phyloP scores from a whole-genome alignment of 2,329 filamentous ascomycete species.

The Diaporthe eres region DNA sequence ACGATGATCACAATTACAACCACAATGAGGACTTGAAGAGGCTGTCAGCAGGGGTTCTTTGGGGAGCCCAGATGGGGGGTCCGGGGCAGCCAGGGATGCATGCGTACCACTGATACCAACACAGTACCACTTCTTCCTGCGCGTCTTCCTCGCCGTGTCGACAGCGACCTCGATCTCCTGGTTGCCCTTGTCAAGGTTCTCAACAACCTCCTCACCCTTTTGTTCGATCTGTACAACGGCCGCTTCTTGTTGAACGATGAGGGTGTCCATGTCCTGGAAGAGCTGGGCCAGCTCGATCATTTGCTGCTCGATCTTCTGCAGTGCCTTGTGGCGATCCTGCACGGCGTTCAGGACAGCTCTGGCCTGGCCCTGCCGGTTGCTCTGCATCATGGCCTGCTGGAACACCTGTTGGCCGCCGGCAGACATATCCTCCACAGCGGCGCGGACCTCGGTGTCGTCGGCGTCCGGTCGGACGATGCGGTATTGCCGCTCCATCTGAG shows the following conservation, averaged over 20 bases:
- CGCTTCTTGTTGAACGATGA: slow-evolving; percentile 89
- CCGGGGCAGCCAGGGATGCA: neutral
- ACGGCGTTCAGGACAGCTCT: slow-evolving; percentile 85
- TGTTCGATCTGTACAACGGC: slow-evolving; percentile 86
- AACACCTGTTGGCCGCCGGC: slow-evolving; percentile 86
- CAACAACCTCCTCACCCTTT: slow-evolving; percentile 87
- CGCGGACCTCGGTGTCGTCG: slow-evolving; percentile 81
- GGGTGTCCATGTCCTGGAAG: slow-evolving; percentile 89
- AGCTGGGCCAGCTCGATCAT: slow-evolving; percentile 89
- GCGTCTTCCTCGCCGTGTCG: slow-evolving; percentile 81
- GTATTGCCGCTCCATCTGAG: slow-evolving; percentile 91
- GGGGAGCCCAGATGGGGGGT: neutral
- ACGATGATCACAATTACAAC: slow-evolving; percentile 66
- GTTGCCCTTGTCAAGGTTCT: slow-evolving; percentile 89
- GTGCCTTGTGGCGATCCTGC: slow-evolving; percentile 84
- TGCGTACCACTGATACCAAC: slow-evolving; percentile 78
- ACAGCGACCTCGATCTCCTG: slow-evolving; percentile 87
- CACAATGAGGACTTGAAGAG: slow-evolving; percentile 58
- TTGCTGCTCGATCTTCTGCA: slow-evolving; percentile 92
- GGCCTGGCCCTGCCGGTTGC: slow-evolving; percentile 85
- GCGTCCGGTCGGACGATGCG: slow-evolving; percentile 89
- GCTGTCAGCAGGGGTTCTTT: slow-evolving; percentile 46
- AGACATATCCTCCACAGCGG: slow-evolving; percentile 80
- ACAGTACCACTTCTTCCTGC: slow-evolving; percentile 98
- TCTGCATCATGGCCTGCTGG: slow-evolving; percentile 86